Evolutionary conservation across 345 rosid genomes (phyloP), one percentile per base, ranked within the genome.

Genomic region (Populus ilicifolia): DNA sequence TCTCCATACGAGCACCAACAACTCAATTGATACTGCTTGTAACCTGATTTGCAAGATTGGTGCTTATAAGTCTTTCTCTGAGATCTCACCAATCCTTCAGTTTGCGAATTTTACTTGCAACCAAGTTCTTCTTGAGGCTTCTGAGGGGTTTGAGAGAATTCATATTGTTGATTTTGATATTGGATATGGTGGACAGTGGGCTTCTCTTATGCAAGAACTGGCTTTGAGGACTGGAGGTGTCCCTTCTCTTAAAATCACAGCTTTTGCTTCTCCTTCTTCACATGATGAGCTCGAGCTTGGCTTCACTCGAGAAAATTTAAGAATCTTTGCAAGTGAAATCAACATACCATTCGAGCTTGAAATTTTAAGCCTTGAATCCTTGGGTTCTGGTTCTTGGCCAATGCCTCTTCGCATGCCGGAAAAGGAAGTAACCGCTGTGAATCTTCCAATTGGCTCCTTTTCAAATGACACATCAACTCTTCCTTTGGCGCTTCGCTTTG

Each of bases 161-260:
- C 99, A 93, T 88, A 88, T 93, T 80, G 63, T 95, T 52, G 97
- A 94, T 84, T 95, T 95, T 38, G 98, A 95, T 69, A 79, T 95
- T 14, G 97, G 97, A 3, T 93, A 84, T 73, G 99, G 99, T 27
- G 95, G 93, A 59, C 98, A 93, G 76, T 93, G 98, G 97, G 90
- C 99, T 21, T 95, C 99, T 73, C 77, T 95, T n/a, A 91, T 95
- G 91, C 99, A 93, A 78, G 99, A 95, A 68, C 96, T 95, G 41
- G 90, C 89, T 35, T 73, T 83, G 80, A 79, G 84, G 78, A 88
- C 74, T 64, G 88, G 88, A 21, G 86, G 87, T 46, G 81, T 87
- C 12, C 85, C 95, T 56, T 88, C 87, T 0, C 88, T 95, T 2
- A 93, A 87, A 74, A 84, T 95, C 67, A 91, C 96, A 2, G 94